Base-by-base conservation (phyloP, 805 yeast species). In the Candida nanaspora region DNA sequence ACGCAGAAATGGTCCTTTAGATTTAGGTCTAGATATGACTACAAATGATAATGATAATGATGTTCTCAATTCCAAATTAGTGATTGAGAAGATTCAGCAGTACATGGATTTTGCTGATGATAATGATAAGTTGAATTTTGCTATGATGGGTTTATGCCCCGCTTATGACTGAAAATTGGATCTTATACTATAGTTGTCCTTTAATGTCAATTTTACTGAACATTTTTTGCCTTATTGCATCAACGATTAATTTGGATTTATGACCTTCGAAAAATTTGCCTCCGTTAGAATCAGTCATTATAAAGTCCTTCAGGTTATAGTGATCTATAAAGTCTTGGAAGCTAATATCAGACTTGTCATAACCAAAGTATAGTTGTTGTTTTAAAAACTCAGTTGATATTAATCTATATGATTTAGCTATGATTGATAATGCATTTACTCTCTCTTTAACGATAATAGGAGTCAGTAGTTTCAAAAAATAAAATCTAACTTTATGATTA, bases 171-270 rank as follows among this genome's bases (percentile, higher is more conserved):
- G 27, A 23, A 19, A 18, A 18, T 4, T 31, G 19, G 10, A 31
- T 8, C 16, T n/a, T 30, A 16, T 30, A 6, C 19, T 23, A 23
- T 23, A 79, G 70, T 61, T 89, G 97, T 1, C 98, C 98, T 66
- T 89, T 89, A 46, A 91, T 88, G 55, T 89, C 97, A 13, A 89
- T 79, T 53, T 71, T 81, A 44, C 65, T 74, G 49, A 71, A 70
- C 27, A 61, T 64, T 37, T 49, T 60, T 45, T 58, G 42, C 25
- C 41, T 53, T 14, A 55, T 32, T 8, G 38, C 37, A 33, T 56
- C 62, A 15, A 51, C 56, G 3, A 49, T 38, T 1, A 41, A 19
- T 41, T 52, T 44, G 7, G 63, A 54, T 27, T 43, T 39, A 21
- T 43, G 39, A 22, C 64, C 56, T 20, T 60, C 61, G 27, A 33